These are phyloP conservation scores for Arabis hirsuta DNA, from an alignment of 345 rosid species.

Conservation along the genomic window DNA sequence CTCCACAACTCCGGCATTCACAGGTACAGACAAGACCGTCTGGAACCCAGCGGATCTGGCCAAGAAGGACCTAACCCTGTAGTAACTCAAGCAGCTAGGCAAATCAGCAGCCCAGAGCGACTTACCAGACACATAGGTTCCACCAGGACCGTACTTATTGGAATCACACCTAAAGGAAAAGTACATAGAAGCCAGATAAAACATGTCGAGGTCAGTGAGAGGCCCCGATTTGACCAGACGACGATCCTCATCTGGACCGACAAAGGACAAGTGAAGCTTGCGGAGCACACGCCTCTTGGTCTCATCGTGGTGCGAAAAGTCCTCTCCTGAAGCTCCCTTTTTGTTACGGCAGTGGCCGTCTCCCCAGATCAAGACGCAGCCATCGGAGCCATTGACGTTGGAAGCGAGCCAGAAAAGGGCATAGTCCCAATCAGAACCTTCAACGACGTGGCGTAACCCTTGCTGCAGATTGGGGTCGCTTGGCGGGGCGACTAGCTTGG, in stretches of 20 bases:
- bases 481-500: slow-evolving; percentile 55
- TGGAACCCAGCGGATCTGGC: slow-evolving; percentile 81
- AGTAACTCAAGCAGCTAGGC: slow-evolving; percentile 60
- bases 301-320: slow-evolving; percentile 55
- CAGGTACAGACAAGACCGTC: slow-evolving; percentile 73
- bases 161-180: slow-evolving; percentile 67
- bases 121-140: slow-evolving; percentile 60
- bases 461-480: slow-evolving; percentile 64
- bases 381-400: slow-evolving; percentile 66
- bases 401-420: slow-evolving; percentile 74
- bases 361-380: slow-evolving; percentile 75
- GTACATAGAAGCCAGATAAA: slow-evolving; percentile 70
- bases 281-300: slow-evolving; percentile 66
- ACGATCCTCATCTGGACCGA: slow-evolving; percentile 50
- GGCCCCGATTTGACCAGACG: slow-evolving; percentile 49
- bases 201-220: slow-evolving; percentile 74
- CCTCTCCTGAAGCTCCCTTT: slow-evolving; percentile 46
- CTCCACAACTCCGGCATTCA: slow-evolving; percentile 82
- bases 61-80: slow-evolving; percentile 67
- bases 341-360: slow-evolving; percentile 68
- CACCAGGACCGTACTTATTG: slow-evolving; percentile 60
- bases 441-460: slow-evolving; percentile 63
- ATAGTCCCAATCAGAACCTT: slow-evolving; percentile 80
- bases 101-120: slow-evolving; percentile 69
- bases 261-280: slow-evolving; percentile 65